A percentile compares a stretch with the other conserved stretches of the same genome.
phyloP scores from a whole-genome alignment of 352 stramenopile genomes.

The Globisporangium echinulatum region DNA sequence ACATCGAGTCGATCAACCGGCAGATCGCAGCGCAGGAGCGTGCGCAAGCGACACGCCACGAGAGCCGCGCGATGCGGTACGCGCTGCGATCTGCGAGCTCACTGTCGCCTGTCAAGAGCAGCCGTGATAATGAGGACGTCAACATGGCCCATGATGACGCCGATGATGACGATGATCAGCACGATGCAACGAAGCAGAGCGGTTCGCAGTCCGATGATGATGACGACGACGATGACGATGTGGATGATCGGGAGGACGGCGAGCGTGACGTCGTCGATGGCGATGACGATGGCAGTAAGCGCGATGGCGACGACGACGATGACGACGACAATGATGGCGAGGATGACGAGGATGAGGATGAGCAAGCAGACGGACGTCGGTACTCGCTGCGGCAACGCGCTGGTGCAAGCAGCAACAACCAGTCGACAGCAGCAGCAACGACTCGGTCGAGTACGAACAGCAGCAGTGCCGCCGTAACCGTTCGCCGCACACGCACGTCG shows the following conservation, averaged over 20 bases:
- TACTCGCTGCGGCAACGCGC: slow-evolving; percentile 11
- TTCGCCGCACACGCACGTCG: slow-evolving; percentile 4
- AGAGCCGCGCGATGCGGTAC: slow-evolving; percentile 37
- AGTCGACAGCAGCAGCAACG: slow-evolving; percentile 13
- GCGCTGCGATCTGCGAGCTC: slow-evolving; percentile 40
- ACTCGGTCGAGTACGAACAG: slow-evolving; percentile 4
- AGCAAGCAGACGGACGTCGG: slow-evolving; percentile 6
- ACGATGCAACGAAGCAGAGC: slow-evolving; percentile 14
- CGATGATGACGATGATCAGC: too few relatives aligned
- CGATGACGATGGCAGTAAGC: slow-evolving; percentile 16
- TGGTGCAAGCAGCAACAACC: slow-evolving; percentile 15
- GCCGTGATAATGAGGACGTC: too few relatives aligned
- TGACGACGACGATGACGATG: slow-evolving; percentile 20
- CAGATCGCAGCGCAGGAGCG: slow-evolving; percentile 42
- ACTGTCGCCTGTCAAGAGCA: slow-evolving; percentile 9
- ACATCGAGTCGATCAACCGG: slow-evolving; percentile 51
- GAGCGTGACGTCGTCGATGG: slow-evolving; percentile 11
- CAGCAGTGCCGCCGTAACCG: background rate
- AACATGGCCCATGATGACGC: too few relatives aligned
- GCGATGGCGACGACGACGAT: slow-evolving; percentile 21
- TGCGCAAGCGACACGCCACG: slow-evolving; percentile 18
- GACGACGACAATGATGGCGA: slow-evolving; percentile 5
- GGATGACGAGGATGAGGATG: slow-evolving; percentile 1
- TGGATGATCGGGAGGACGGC: slow-evolving; percentile 15
- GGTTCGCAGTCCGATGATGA: slow-evolving; percentile 9